phyloP scores from a whole-genome alignment of 176 grass and related monocot species.

The Rhipidocladum racemiflorum region DNA sequence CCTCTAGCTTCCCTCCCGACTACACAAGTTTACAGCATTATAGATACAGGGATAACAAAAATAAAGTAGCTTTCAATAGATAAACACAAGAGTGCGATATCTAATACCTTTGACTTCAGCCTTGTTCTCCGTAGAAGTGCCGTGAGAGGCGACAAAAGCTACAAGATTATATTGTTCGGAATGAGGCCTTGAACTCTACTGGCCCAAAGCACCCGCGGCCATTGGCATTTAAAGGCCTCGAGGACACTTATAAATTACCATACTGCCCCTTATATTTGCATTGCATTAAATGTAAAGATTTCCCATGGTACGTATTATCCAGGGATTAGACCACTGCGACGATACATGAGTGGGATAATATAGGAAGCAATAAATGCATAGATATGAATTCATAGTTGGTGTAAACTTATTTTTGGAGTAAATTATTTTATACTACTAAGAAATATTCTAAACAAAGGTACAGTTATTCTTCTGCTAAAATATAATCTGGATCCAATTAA shows the following conservation, averaged over 20 bases:
- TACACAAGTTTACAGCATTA: neutral
- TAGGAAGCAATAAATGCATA: neutral
- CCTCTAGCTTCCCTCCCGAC: neutral
- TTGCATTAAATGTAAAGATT: neutral
- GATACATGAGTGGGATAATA: neutral
- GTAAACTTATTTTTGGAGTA: neutral
- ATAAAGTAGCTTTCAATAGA: neutral
- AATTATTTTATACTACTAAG: neutral
- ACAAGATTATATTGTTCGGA: neutral
- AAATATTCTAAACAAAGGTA: neutral
- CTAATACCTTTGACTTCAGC: neutral
- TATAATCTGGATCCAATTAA: neutral
- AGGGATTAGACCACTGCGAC: neutral
- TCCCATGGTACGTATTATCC: neutral
- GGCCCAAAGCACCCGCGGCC: neutral
- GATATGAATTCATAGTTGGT: neutral
- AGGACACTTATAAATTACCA: neutral
- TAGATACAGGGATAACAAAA: neutral
- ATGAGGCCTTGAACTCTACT: neutral
- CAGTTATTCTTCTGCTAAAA: neutral
- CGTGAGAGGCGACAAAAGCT: neutral
- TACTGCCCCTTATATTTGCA: neutral
- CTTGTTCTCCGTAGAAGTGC: neutral
- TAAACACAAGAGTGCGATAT: neutral
- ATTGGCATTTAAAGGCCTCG: neutral